These are phyloP conservation scores for Mucuna pruriens DNA, from an alignment of 306 rosid species.

Conservation along the genomic window DNA sequence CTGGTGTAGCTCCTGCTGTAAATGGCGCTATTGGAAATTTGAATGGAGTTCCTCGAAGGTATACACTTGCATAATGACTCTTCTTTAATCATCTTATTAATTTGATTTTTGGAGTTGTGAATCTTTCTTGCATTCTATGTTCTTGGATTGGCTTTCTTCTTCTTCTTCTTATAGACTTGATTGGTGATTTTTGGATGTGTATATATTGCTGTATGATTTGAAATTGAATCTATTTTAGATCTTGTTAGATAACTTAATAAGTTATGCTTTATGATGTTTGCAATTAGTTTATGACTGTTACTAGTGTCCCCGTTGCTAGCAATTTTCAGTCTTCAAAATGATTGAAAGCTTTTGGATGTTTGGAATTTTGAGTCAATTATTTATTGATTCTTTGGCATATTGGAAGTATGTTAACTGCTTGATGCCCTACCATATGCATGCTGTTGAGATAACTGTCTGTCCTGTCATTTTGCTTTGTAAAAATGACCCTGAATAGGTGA, in stretches of 20 bases:
- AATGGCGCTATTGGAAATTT: slow-evolving; percentile 59
- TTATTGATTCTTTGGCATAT: background rate
- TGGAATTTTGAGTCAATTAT: background rate
- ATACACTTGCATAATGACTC: slow-evolving; percentile 30
- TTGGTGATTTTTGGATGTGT: background rate
- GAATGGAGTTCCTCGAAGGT: slow-evolving; percentile 72
- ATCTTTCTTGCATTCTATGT: background rate
- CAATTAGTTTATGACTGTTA: background rate
- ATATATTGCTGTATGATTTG: background rate
- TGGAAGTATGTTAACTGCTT: background rate
- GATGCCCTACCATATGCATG: background rate
- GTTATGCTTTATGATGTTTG: background rate
- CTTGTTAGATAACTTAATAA: slow-evolving; percentile 3
- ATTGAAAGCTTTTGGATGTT: background rate
- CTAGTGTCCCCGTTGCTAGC: background rate
- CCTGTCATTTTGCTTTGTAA: background rate
- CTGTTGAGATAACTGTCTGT: slow-evolving; percentile 6
- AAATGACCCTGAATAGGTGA: background rate
- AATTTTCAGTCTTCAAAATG: background rate
- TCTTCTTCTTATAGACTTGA: background rate
- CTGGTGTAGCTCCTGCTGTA: slow-evolving; percentile 53
- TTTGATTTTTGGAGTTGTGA: background rate
- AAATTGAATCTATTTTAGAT: background rate
- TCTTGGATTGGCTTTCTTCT: background rate
- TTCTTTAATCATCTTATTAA: background rate